These are phyloP conservation scores for Baorangia bicolor DNA, from an alignment of 768 basidiomycete genomes.

Conservation along the genomic window DNA sequence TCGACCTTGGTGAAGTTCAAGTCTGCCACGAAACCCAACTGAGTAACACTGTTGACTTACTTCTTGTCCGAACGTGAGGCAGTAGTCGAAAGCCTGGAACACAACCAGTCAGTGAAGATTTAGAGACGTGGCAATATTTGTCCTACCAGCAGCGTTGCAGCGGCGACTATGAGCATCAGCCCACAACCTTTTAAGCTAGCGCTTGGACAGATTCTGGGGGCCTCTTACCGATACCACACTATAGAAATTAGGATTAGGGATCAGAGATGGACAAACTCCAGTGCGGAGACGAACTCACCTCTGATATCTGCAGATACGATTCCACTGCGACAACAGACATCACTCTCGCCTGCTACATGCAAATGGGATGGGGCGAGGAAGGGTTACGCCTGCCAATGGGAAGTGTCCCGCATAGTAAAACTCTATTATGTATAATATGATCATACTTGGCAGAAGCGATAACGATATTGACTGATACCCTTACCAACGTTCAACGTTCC, in stretches of 20 bases:
- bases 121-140: background rate
- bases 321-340: slow-evolving; percentile 16
- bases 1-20: slow-evolving; percentile 9
- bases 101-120: background rate
- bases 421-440: no score
- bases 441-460: background rate
- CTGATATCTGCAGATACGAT: slow-evolving; percentile 11
- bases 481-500: no score
- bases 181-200: background rate
- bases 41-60: background rate
- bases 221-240: slow-evolving; percentile 14
- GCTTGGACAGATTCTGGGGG: background rate
- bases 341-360: background rate
- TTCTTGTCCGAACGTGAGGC: slow-evolving; percentile 15
- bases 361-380: no score
- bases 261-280: no score
- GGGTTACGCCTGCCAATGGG: no score
- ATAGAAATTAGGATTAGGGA: no score
- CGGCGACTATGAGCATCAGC: slow-evolving; percentile 11
- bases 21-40: background rate
- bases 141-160: slow-evolving; percentile 12
- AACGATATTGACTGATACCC: no score
- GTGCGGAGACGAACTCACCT: slow-evolving; percentile 2
- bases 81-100: slow-evolving; percentile 16
- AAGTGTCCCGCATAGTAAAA: no score